These are phyloP conservation scores for Hypoxylon rickii DNA, from an alignment of 495 filamentous ascomycete species.

Conservation along the genomic window DNA sequence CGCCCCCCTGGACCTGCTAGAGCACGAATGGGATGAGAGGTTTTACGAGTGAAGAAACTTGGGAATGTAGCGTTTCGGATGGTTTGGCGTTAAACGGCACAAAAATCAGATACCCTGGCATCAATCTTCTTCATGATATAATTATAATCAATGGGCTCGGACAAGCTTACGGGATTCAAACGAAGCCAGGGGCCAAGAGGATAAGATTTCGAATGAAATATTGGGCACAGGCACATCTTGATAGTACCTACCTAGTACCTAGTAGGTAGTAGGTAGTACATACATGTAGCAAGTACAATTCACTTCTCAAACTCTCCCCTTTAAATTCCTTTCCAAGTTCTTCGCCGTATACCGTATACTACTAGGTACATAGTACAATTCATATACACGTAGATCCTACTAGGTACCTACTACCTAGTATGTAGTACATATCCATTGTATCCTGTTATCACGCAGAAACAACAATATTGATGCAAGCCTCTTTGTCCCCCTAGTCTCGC, in stretches of 20 bases:
- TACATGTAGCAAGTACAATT: background rate
- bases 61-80: background rate
- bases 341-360: too few species aligned
- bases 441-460: too few species aligned
- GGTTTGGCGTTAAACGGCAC: constrained; percentile 16
- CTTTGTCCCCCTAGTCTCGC: too few species aligned
- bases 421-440: too few species aligned
- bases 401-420: too few species aligned
- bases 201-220: background rate
- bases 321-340: background rate
- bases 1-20: constrained; percentile 16
- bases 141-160: constrained; percentile 5
- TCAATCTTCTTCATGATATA: background rate
- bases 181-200: constrained; percentile 6
- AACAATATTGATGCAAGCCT: too few species aligned
- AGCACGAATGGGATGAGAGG: constrained; percentile 35
- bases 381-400: too few species aligned
- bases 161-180: constrained; percentile 10
- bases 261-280: too few species aligned
- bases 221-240: too few species aligned
- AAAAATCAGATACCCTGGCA: constrained; percentile 20
- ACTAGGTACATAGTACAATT: too few species aligned
- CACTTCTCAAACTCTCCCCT: background rate
- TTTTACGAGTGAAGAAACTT: constrained; percentile 39
- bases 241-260: too few species aligned